These are phyloP conservation scores for Gilbertella persicaria DNA, from an alignment of 371 early-diverging fungal genomes.

Conservation along the genomic window DNA sequence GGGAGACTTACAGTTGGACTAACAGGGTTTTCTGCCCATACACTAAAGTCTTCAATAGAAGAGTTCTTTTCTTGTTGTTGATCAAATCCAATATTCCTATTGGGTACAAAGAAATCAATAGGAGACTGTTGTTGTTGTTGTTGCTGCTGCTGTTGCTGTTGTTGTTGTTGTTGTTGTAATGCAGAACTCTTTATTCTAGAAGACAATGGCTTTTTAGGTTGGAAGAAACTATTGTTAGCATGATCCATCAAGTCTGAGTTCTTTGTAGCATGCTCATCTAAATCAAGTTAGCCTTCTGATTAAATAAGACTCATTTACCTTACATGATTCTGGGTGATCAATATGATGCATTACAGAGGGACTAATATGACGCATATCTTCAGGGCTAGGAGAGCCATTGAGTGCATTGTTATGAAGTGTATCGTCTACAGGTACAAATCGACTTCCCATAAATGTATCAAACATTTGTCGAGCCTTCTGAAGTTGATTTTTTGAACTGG, in stretches of 20 bases:
- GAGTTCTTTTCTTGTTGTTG: neutral
- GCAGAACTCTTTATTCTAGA: too few species aligned
- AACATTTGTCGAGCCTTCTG: slow-evolving; percentile 18
- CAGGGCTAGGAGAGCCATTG: slow-evolving; percentile 23
- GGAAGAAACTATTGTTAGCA: slow-evolving; percentile 1
- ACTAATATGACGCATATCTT: slow-evolving; percentile 27
- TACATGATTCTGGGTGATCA: slow-evolving; percentile 32
- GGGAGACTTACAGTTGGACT: slow-evolving; percentile 7
- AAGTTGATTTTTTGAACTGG: slow-evolving; percentile 16
- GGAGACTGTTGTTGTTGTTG: neutral
- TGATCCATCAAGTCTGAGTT: neutral
- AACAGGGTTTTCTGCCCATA: slow-evolving; percentile 7
- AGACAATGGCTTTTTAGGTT: neutral
- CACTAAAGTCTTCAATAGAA: slow-evolving; percentile 10
- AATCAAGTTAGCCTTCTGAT: neutral
- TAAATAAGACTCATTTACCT: neutral
- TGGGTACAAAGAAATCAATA: neutral
- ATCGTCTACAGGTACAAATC: slow-evolving; percentile 27
- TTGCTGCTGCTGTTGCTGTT: neutral
- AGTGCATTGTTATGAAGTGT: slow-evolving; percentile 18
- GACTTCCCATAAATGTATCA: slow-evolving; percentile 21
- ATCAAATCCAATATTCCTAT: neutral
- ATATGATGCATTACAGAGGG: slow-evolving; percentile 31
- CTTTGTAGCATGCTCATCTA: slow-evolving; percentile 17
- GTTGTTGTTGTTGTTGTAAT: neutral